These are phyloP conservation scores for Eucalyptus marginata DNA, from an alignment of 345 rosid genomes.

Conservation along the genomic window DNA sequence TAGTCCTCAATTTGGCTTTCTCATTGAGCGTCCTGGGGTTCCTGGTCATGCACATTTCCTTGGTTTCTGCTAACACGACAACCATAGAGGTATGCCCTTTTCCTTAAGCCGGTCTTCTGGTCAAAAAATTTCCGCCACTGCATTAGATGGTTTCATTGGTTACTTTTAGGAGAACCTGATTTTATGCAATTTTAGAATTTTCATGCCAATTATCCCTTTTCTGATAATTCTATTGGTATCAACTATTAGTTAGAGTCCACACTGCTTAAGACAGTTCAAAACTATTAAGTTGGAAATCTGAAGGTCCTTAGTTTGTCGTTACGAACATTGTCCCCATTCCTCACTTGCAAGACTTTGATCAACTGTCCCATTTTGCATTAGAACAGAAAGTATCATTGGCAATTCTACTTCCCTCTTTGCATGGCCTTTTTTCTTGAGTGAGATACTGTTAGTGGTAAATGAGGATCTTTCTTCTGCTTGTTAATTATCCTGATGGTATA, in stretches of 20 bases:
- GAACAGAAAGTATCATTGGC: background rate
- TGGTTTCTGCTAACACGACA: constrained; percentile 82
- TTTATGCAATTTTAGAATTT: background rate
- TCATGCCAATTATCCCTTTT: background rate
- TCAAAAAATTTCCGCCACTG: background rate
- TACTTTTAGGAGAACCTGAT: background rate
- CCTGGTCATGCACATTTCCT: constrained; percentile 81
- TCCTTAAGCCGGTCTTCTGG: background rate
- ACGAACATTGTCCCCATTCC: background rate
- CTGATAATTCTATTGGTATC: background rate
- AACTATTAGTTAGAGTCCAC: background rate
- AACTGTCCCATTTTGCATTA: background rate
- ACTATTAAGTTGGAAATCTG: background rate
- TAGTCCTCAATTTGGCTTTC: constrained; percentile 88
- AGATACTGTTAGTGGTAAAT: background rate
- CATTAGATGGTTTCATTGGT: background rate
- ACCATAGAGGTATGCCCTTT: constrained; percentile 74
- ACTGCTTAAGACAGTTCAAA: background rate
- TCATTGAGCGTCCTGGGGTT: constrained; percentile 93
- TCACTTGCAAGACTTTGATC: background rate
- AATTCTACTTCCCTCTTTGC: background rate
- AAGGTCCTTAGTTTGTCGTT: background rate
- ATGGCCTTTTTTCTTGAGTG: background rate
- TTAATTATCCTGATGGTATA: background rate
- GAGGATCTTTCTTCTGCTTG: background rate